Evolutionary conservation across 2,329 filamentous ascomycete genomes (phyloP), one percentile per base, ranked within the genome.

Genomic region (Fusarium incarnatum): DNA sequence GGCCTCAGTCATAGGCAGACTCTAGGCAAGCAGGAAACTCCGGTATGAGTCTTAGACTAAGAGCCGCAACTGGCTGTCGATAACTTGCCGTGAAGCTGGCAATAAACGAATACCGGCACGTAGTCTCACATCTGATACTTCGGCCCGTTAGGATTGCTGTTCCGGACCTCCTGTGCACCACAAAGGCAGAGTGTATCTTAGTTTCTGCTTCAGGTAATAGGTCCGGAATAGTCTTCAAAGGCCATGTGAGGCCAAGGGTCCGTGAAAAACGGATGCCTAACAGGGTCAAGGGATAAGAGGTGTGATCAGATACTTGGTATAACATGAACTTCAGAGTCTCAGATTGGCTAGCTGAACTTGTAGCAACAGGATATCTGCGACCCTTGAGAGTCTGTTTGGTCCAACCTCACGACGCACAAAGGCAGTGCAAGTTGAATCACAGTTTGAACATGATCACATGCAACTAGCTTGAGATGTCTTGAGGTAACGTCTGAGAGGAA

Each of bases 1-100:
- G 56, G 41, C 60, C 61, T 62, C 61, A 65, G 58, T 52, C 60
- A 65, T 65, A 75, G 73, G 71, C 73, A 75, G 73, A 75, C 75
- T 60, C 45, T 50, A 25, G 52, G 48, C 44, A 60, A 52, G 59
- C 53, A 73, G 57, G 58, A 64, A 56, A 63, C 46, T 56, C 34
- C 34, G 42, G 56, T 58, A 54, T 56, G 37, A 60, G 52, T 60
- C 47, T 34, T 15, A 53, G 52, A 47, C 53, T 58, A 67, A 63
- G 53, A 65, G 54, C 53, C 54, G 52, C 59, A 62, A 56, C 53
- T 62, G 63, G 64, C 56, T 73, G 37, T 45, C 56, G 56, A 64
- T 34, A 56, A 59, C 55, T 63, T 65, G 45, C 52, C 59, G 59
- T 64, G 61, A 71, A 75, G 49, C 63, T 60, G 27, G 27, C 56